A percentile compares a stretch with the other conserved stretches of the same genome.
Evolutionary conservation across 2,329 filamentous ascomycete genomes (phyloP).

Genomic region (Phyllosticta citrichinensis): DNA sequence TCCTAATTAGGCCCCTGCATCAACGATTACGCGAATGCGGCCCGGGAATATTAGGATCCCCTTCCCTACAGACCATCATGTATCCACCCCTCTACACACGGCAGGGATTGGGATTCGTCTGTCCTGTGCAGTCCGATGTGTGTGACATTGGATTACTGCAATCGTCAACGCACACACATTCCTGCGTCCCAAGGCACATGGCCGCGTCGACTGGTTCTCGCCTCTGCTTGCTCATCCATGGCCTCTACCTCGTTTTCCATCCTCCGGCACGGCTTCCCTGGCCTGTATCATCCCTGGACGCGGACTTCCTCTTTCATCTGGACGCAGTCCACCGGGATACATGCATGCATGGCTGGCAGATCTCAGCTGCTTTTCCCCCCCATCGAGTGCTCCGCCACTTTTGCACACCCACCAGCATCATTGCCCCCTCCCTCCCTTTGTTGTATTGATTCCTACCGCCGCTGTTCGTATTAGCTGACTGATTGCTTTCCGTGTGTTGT

Average conservation of each 20-base stretch:
- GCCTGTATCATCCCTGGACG: not conserved
- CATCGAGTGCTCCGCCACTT: not conserved
- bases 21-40: constrained; percentile 7
- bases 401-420: not conserved
- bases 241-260: not conserved
- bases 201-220: not conserved
- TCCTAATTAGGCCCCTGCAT: constrained; percentile 2
- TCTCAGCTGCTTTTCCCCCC: not conserved
- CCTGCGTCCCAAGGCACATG: not conserved
- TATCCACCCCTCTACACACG: not conserved
- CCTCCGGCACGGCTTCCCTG: constrained; percentile 3
- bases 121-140: constrained; percentile 6
- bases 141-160: constrained; percentile 1
- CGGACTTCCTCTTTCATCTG: not conserved
- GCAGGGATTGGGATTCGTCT: not conserved
- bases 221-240: not conserved
- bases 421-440: not conserved
- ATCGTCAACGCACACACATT: not conserved
- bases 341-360: not conserved
- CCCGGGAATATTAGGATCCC: constrained; percentile 10
- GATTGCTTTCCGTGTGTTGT: too few species aligned
- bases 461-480: not conserved
- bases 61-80: constrained; percentile 7
- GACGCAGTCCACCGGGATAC: not conserved
- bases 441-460: not conserved